phyloP scores from a whole-genome alignment of 495 filamentous ascomycete species.

The Penicillium angulare region DNA sequence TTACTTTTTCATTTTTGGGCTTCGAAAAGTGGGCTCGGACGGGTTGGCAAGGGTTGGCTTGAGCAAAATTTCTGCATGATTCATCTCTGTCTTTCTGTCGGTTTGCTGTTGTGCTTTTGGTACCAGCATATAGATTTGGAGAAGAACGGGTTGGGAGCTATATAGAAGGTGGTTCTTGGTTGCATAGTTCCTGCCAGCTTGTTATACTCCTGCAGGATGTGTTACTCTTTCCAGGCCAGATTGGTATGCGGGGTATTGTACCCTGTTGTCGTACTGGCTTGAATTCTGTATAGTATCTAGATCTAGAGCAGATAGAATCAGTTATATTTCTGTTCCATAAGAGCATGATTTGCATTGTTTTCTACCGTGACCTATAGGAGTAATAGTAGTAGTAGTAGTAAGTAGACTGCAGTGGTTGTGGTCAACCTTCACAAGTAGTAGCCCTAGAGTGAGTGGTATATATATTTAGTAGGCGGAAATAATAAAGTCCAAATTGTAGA shows the following conservation, averaged over 20 bases:
- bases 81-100: conserved; percentile 13
- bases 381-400: no score
- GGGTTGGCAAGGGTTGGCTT: conserved; percentile 6
- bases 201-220: neutral
- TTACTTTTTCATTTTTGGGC: conserved; percentile 3
- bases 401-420: no score
- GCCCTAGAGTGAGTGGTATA: no score
- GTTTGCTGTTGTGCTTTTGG: conserved; percentile 31
- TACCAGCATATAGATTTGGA: conserved; percentile 40
- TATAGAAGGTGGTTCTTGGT: neutral
- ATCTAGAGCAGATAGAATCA: conserved; percentile 21
- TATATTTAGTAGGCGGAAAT: no score
- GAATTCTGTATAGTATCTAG: conserved; percentile 18
- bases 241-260: conserved; percentile 1
- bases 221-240: neutral
- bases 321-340: neutral
- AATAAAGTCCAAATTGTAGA: no score
- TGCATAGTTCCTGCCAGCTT: neutral
- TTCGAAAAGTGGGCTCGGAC: conserved; percentile 8
- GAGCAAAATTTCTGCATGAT: conserved; percentile 10
- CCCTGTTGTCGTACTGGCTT: conserved; percentile 3
- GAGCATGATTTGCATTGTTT: no score
- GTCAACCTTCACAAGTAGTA: no score
- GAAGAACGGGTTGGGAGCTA: conserved; percentile 17
- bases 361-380: no score